These are phyloP conservation scores for Penicillium sp. DNA, from an alignment of 2,329 filamentous ascomycete genomes.

Conservation along the genomic window DNA sequence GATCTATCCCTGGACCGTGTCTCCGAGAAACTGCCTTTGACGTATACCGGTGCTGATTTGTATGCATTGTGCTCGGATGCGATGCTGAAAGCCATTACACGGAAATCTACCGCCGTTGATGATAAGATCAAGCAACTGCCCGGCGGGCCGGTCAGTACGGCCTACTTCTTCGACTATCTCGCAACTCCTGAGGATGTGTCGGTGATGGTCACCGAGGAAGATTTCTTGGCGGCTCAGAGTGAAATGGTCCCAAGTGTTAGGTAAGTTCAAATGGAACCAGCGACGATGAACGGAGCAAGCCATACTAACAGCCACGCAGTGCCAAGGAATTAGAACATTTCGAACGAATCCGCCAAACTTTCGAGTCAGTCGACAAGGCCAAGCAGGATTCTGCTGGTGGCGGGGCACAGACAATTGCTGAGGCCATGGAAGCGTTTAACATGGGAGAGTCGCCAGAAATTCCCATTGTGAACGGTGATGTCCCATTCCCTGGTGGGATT, in stretches of 20 bases:
- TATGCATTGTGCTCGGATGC: constrained; percentile 97
- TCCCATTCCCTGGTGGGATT: constrained; percentile 15
- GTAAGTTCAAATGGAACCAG: constrained; percentile 34
- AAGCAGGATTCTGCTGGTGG: constrained; percentile 36
- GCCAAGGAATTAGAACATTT: constrained; percentile 92
- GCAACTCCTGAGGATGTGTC: constrained; percentile 80
- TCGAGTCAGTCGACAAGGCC: constrained; percentile 67
- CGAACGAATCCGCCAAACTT: constrained; percentile 77
- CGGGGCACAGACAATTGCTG: constrained; percentile 40
- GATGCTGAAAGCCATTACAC: constrained; percentile 97
- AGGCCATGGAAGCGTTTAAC: constrained; percentile 42
- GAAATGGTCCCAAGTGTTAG: constrained; percentile 90
- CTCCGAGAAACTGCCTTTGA: constrained; percentile 81
- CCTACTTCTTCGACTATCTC: constrained; percentile 94
- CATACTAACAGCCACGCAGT: constrained; percentile 53
- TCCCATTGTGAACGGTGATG: constrained; percentile 33
- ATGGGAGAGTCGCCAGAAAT: constrained; percentile 26
- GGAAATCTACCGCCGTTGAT: constrained; percentile 83
- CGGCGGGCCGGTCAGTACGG: constrained; percentile 70
- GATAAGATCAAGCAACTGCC: constrained; percentile 73
- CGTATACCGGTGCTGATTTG: constrained; percentile 95
- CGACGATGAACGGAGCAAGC: not conserved
- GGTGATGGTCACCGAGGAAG: constrained; percentile 85
- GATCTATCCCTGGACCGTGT: constrained; percentile 75
- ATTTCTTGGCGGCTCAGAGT: constrained; percentile 78